phyloP scores from a whole-genome alignment of 176 grass and related monocot species.

The Oryza nivara region DNA sequence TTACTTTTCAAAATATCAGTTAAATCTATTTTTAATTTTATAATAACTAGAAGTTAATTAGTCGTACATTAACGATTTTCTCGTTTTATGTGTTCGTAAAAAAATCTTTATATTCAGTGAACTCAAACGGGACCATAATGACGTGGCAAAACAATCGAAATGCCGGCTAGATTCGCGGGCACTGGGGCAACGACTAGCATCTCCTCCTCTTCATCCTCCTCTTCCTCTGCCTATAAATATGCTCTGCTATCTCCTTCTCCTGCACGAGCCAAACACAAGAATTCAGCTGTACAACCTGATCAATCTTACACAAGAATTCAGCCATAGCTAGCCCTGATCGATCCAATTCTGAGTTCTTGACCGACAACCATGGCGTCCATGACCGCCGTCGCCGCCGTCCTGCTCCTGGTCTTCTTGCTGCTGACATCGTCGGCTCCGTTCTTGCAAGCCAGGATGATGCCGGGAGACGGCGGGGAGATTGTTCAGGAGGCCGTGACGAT shows the following conservation, averaged over 20 bases:
- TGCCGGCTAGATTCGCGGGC: too few relatives aligned
- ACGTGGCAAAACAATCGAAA: too few relatives aligned
- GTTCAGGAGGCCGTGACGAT: background rate
- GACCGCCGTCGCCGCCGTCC: background rate
- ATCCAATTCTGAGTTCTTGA: background rate
- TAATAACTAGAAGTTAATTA: too few relatives aligned
- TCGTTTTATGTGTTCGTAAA: too few relatives aligned
- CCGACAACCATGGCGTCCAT: background rate
- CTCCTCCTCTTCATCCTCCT: too few relatives aligned
- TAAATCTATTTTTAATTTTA: too few relatives aligned
- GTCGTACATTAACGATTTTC: too few relatives aligned
- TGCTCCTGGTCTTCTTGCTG: background rate
- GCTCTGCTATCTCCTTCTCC: background rate
- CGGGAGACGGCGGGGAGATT: background rate
- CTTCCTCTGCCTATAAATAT: background rate
- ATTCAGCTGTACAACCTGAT: background rate
- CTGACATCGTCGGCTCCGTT: background rate
- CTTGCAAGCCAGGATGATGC: conserved; percentile 19
- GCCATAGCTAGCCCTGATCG: background rate
- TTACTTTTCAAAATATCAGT: too few relatives aligned
- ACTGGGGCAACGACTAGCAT: too few relatives aligned
- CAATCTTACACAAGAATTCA: background rate
- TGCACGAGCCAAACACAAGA: background rate
- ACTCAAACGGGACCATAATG: too few relatives aligned
- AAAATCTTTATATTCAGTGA: too few relatives aligned